Base-by-base conservation (phyloP, 805 yeast genomes). In the Ogataea pilisensis region DNA sequence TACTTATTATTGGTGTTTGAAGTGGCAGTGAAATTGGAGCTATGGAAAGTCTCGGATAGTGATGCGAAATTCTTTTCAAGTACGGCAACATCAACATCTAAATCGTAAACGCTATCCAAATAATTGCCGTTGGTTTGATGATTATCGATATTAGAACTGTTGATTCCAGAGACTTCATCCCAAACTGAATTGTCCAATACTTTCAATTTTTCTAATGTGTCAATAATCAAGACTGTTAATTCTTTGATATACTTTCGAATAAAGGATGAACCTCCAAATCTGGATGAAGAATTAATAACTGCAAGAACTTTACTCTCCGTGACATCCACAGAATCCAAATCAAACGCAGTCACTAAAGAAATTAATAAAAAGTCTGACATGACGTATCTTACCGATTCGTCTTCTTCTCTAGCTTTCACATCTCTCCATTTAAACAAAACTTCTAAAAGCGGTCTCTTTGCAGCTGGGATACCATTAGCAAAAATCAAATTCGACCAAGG, bases 341-440 rank as follows among this genome's bases (percentile, higher is more conserved):
- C 57, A 25, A 60, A 50, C 5, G 51, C 42, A 26, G 50, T 53
- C 18, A 52, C 80, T 33, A 93, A 60, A 0, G 82, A 71, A 0
- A 82, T 80, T 29, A 93, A 57, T 12, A 82, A 60, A 51, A 83
- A 93, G 55, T 87, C 89, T 5, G 95, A 78, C 91, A 90, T 82
- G 13, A 93, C 70, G 53, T 69, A 91, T 45, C 95, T 69, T 2
- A 83, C 78, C 2, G 95, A 85, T 63, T 93, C 99, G 60, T 93
- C 99, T 35, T 76, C 72, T 29, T 66, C 50, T 48, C 95, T 72
- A 2, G 97, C 98, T 27, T 74, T 55, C 1, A 45, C 37, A 58
- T 93, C 98, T 60, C 99, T 76, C 97, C 97, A 93, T 32, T 76
- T 69, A 51, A 75, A 86, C 16, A 93, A 65, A 0, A 65, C 76